Percentiles rank a stretch among this genome's conserved stretches.
Evolutionary conservation across 768 basidiomycete species (phyloP).

Genomic region (Russula lepida): DNA sequence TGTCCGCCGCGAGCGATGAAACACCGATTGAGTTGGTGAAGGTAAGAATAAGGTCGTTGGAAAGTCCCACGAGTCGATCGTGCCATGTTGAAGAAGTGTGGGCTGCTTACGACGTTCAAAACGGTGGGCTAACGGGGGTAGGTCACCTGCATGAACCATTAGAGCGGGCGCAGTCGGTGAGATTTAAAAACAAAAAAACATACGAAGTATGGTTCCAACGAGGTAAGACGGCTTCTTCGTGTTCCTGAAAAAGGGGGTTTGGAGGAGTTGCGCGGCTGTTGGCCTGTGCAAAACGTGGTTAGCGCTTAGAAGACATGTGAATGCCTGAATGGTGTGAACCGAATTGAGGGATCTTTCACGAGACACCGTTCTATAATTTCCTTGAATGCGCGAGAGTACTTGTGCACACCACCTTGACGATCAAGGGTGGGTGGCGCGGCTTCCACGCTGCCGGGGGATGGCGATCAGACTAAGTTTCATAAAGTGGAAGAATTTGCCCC

Average conservation of each 20-base stretch:
- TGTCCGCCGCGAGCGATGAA: neutral
- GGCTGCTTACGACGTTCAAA: conserved; percentile 54
- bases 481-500: neutral
- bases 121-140: conserved; percentile 64
- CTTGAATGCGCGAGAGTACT: conserved; percentile 74
- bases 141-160: conserved; percentile 35
- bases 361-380: conserved; percentile 80
- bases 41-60: conserved; percentile 28
- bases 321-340: conserved; percentile 34
- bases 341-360: conserved; percentile 70
- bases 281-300: conserved; percentile 42
- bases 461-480: neutral
- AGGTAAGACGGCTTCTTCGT: conserved; percentile 77
- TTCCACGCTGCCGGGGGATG: conserved; percentile 46
- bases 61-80: conserved; percentile 82
- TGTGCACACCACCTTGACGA: conserved; percentile 58
- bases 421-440: conserved; percentile 73
- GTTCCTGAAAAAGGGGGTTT: conserved; percentile 67
- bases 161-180: neutral
- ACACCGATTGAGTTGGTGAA: conserved; percentile 11
- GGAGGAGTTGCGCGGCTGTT: conserved; percentile 66
- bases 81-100: conserved; percentile 35
- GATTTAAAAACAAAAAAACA: conserved; percentile 12
- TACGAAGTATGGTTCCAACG: conserved; percentile 65
- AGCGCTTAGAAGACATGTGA: neutral